Evolutionary conservation across 495 filamentous ascomycete genomes (phyloP).

Genomic region (Trichoderma gamsii): DNA sequence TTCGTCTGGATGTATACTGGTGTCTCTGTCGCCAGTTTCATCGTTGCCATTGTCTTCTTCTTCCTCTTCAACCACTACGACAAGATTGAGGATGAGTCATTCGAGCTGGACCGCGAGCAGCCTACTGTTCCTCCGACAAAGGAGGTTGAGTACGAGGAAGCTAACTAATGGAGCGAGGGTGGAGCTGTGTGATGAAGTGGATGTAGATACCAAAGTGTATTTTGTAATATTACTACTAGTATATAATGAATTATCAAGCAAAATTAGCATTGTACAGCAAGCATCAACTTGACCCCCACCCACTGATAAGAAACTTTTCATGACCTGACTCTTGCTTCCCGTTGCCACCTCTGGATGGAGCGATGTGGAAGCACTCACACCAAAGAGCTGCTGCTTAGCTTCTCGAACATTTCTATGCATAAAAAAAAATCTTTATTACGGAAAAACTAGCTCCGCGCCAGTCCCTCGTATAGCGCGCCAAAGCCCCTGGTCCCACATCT

Average conservation of each 20-base stretch:
- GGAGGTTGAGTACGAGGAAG: slow-evolving; percentile 3
- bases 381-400: background rate
- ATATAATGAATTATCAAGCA: background rate
- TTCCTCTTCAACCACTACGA: slow-evolving; percentile 27
- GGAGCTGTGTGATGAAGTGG: background rate
- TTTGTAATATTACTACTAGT: background rate
- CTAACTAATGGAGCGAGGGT: background rate
- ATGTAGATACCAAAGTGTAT: background rate
- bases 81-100: slow-evolving; percentile 27
- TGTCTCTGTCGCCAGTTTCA: slow-evolving; percentile 22
- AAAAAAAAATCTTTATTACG: background rate
- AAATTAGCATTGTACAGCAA: background rate
- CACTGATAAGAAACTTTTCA: background rate
- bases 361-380: no score
- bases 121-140: background rate
- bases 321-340: background rate
- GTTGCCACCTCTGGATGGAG: background rate
- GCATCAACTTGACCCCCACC: background rate
- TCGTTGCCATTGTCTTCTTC: slow-evolving; percentile 17
- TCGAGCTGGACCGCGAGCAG: slow-evolving; percentile 22
- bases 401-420: slow-evolving; percentile 9
- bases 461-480: background rate
- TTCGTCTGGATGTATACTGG: slow-evolving; percentile 36
- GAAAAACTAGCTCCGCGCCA: background rate
- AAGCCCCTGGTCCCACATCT: background rate